Percentiles rank a stretch among this genome's conserved stretches.
Evolutionary conservation across 2,329 filamentous ascomycete species (phyloP).

Genomic region (Gremmenia infestans): DNA sequence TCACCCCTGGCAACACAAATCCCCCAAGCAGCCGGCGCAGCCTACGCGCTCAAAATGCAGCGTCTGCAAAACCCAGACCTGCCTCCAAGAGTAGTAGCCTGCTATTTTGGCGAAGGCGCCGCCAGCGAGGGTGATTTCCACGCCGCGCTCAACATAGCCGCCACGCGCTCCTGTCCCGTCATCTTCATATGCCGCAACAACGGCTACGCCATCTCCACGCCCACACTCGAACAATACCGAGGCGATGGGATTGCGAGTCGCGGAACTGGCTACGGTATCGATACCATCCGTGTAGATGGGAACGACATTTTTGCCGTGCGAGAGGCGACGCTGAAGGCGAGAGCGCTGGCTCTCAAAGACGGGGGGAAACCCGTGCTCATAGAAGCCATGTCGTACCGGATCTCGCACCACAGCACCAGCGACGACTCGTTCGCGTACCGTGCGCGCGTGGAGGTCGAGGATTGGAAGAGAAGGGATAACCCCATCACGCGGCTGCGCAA

Average conservation of each 20-base stretch:
- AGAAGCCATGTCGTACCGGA: conserved; percentile 97
- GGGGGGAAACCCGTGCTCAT: conserved; percentile 65
- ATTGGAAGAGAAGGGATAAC: conserved; percentile 89
- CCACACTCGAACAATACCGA: conserved; percentile 84
- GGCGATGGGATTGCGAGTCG: conserved; percentile 87
- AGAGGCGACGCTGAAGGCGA: conserved; percentile 72
- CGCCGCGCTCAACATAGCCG: conserved; percentile 84
- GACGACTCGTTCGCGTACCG: conserved; percentile 97
- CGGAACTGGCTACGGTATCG: conserved; percentile 87
- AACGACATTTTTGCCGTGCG: conserved; percentile 89
- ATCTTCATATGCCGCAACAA: conserved; percentile 93
- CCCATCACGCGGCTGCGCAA: conserved; percentile 81
- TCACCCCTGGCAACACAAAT: conserved; percentile 85
- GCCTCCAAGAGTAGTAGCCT: conserved; percentile 65
- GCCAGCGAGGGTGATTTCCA: conserved; percentile 92
- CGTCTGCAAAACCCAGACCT: conserved; percentile 64
- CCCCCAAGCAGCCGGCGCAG: conserved; percentile 80
- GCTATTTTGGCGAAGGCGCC: conserved; percentile 88
- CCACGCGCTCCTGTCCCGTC: conserved; percentile 80
- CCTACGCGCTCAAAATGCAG: conserved; percentile 82
- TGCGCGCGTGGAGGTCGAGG: conserved; percentile 85
- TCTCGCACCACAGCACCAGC: conserved; percentile 92
- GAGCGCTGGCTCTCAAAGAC: conserved; percentile 53
- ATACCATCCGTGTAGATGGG: conserved; percentile 88
- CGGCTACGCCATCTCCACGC: conserved; percentile 85